phyloP scores from a whole-genome alignment of 2,329 filamentous ascomycete species.

The Phaeosphaeria sp. region DNA sequence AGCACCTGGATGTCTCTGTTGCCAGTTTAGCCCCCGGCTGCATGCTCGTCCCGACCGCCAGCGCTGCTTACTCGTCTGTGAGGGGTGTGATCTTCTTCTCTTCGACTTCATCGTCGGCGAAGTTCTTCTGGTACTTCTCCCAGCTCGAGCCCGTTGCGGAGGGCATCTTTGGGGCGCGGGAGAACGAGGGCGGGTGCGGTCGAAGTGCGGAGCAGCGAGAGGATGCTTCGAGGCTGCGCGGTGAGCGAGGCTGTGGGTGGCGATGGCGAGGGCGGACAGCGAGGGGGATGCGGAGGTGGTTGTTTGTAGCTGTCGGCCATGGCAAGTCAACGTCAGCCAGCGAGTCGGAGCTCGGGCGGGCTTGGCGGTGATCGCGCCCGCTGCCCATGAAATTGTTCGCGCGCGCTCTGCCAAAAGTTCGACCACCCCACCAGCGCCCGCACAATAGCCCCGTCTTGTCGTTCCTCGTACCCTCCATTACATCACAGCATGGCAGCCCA shows the following conservation, averaged over 20 bases:
- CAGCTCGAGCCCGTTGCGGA: slow-evolving; percentile 92
- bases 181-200: slow-evolving; percentile 10
- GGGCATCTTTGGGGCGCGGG: slow-evolving; percentile 68
- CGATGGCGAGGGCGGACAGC: slow-evolving; percentile 30
- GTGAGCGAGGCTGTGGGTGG: slow-evolving; percentile 24
- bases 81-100: slow-evolving; percentile 99
- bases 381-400: slow-evolving; percentile 25
- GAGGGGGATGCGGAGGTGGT: slow-evolving; percentile 6
- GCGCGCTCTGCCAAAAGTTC: slow-evolving; percentile 32
- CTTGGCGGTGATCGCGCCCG: slow-evolving; percentile 24
- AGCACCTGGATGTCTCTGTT: slow-evolving; percentile 96
- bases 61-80: slow-evolving; percentile 80
- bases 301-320: slow-evolving; percentile 2
- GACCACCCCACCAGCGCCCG: slow-evolving; percentile 22
- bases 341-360: slow-evolving; percentile 13
- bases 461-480: slow-evolving; percentile 7
- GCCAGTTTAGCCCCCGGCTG: slow-evolving; percentile 39
- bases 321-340: background rate
- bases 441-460: slow-evolving; percentile 28
- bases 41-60: background rate
- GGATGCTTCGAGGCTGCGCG: slow-evolving; percentile 23
- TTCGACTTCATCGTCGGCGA: slow-evolving; percentile 93
- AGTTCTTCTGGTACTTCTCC: slow-evolving; percentile 99
- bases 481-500: slow-evolving; percentile 42
- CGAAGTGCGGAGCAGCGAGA: slow-evolving; percentile 1